Conservation (phyloP, 1,139 yeast species). For the Pichia sp. region DNA sequence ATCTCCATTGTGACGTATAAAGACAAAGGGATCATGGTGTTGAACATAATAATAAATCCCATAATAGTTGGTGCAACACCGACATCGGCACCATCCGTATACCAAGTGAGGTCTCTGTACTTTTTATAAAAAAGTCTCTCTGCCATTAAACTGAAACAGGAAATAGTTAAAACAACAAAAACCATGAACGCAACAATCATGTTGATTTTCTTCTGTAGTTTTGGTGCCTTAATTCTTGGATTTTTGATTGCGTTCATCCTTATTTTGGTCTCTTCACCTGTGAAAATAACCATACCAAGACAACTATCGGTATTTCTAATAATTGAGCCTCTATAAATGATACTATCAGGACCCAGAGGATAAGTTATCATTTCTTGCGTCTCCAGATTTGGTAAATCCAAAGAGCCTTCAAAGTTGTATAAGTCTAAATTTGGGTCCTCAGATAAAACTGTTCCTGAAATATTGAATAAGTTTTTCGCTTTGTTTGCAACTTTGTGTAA, state of each 20-base stretch:
- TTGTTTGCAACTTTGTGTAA: slow-evolving; percentile 46
- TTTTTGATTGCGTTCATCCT: slow-evolving; percentile 90
- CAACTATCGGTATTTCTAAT: slow-evolving; percentile 73
- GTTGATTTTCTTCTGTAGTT: slow-evolving; percentile 78
- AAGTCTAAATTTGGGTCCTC: slow-evolving; percentile 92
- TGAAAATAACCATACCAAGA: slow-evolving; percentile 78
- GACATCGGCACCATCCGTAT: slow-evolving; percentile 63
- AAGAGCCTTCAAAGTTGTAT: slow-evolving; percentile 85
- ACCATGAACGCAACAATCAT: slow-evolving; percentile 86
- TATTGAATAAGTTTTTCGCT: slow-evolving; percentile 47
- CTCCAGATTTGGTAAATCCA: slow-evolving; percentile 32
- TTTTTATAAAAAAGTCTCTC: slow-evolving; percentile 51
- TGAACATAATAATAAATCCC: slow-evolving; percentile 97
- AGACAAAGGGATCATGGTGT: slow-evolving; percentile 90
- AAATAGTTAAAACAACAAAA: slow-evolving; percentile 62
- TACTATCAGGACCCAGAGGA: slow-evolving; percentile 75
- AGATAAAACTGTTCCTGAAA: slow-evolving; percentile 53
- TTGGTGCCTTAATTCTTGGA: slow-evolving; percentile 91
- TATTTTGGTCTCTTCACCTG: slow-evolving; percentile 94
- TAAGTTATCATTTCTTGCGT: slow-evolving; percentile 33
- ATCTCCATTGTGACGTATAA: slow-evolving; percentile 96
- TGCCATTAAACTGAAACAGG: slow-evolving; percentile 81
- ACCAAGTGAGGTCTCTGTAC: slow-evolving; percentile 61
- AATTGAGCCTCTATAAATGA: slow-evolving; percentile 83
- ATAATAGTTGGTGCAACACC: slow-evolving; percentile 89